A percentile compares a stretch with the other conserved stretches of the same genome.
Conservation (phyloP, 2,329 filamentous ascomycete species). For the Fulvia fulva region DNA sequence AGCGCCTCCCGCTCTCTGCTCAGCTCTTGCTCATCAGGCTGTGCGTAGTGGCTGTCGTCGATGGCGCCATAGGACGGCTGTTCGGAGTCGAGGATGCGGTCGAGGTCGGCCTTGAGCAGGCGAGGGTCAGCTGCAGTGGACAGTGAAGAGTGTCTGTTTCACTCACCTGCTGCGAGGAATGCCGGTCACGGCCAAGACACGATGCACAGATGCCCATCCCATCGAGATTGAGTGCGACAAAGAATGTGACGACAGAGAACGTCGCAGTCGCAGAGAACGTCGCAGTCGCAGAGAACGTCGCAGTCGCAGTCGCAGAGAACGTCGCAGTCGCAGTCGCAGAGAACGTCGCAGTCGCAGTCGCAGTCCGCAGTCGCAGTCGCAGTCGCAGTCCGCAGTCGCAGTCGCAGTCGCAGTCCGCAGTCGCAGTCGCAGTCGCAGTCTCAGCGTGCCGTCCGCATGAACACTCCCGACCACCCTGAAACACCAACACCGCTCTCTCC, state of each 20-base stretch:
- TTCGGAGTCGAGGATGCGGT: slow-evolving; percentile 44
- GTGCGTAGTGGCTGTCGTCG: slow-evolving; percentile 35
- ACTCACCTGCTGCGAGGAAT: slow-evolving; percentile 44
- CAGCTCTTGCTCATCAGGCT: slow-evolving; percentile 48
- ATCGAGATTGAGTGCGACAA: slow-evolving; percentile 15
- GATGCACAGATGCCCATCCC: slow-evolving; percentile 48
- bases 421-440: too few relatives aligned
- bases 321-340: too few relatives aligned
- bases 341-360: too few relatives aligned
- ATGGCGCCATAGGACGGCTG: slow-evolving; percentile 44
- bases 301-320: too few relatives aligned
- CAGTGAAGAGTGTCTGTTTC: slow-evolving; percentile 15
- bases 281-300: too few relatives aligned
- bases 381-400: too few relatives aligned
- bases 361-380: too few relatives aligned
- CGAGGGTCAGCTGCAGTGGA: slow-evolving; percentile 29
- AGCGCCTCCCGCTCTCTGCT: slow-evolving; percentile 46
- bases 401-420: too few relatives aligned
- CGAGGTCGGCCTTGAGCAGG: slow-evolving; percentile 46
- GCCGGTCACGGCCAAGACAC: slow-evolving; percentile 44
- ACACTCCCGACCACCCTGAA: not conserved
- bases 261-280: too few relatives aligned
- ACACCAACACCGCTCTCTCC: not conserved
- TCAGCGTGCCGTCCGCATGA: not conserved
- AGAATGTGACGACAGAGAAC: slow-evolving; percentile 19